Evolutionary conservation across 306 rosid species (phyloP).

Genomic region (Quercus agrifolia): DNA sequence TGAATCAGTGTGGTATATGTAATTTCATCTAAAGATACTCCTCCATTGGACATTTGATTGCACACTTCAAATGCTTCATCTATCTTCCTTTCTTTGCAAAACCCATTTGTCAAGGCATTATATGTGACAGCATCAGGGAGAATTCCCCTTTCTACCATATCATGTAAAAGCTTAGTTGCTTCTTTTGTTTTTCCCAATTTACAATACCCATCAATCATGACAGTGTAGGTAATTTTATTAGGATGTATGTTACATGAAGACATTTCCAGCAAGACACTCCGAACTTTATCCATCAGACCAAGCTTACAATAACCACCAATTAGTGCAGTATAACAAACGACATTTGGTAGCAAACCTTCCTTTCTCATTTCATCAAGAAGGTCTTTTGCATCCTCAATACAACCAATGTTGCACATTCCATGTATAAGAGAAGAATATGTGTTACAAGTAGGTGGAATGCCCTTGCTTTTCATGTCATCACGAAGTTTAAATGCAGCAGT

Average conservation of each 20-base stretch:
- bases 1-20: slow-evolving; percentile 42
- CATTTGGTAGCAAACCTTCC: slow-evolving; percentile 57
- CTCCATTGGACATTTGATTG: slow-evolving; percentile 34
- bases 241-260: slow-evolving; percentile 40
- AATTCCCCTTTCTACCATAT: slow-evolving; percentile 54
- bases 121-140: slow-evolving; percentile 53
- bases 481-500: slow-evolving; percentile 50
- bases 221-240: slow-evolving; percentile 65
- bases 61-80: slow-evolving; percentile 35
- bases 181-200: slow-evolving; percentile 63
- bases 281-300: slow-evolving; percentile 58
- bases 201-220: slow-evolving; percentile 65
- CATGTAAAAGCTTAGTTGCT: slow-evolving; percentile 45
- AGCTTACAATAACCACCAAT: slow-evolving; percentile 67
- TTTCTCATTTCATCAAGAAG: slow-evolving; percentile 56
- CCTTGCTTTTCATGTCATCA: slow-evolving; percentile 54
- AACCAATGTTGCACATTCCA: slow-evolving; percentile 58
- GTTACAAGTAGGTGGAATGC: slow-evolving; percentile 42
- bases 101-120: slow-evolving; percentile 43
- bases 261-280: slow-evolving; percentile 48
- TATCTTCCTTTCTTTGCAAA: slow-evolving; percentile 40
- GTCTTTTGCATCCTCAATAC: slow-evolving; percentile 50
- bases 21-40: slow-evolving; percentile 42
- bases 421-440: slow-evolving; percentile 77
- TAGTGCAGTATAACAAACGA: slow-evolving; percentile 66